Evolutionary conservation across 208 protist species (phyloP).

Genomic region (Naegleria lovaniensis): DNA sequence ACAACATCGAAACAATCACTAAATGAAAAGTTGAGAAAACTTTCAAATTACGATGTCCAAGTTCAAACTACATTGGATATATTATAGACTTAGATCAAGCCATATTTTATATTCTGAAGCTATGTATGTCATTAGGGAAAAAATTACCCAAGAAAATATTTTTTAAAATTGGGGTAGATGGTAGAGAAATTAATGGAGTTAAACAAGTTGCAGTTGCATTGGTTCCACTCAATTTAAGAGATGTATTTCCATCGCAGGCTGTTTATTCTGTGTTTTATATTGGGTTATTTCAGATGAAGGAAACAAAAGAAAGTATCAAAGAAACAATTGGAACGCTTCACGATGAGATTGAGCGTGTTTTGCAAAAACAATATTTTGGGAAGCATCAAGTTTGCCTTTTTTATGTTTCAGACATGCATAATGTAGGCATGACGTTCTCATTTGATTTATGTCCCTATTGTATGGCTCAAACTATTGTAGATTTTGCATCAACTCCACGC

Average conservation of each 20-base stretch:
- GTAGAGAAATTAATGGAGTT: background rate
- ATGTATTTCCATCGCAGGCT: background rate
- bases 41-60: background rate
- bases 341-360: too few species aligned
- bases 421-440: too few species aligned
- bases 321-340: background rate
- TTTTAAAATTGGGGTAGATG: background rate
- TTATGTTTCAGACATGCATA: too few species aligned
- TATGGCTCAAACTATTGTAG: too few species aligned
- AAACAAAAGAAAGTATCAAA: background rate
- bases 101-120: background rate
- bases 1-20: background rate
- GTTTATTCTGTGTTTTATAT: background rate
- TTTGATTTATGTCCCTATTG: too few species aligned
- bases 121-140: background rate
- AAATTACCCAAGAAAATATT: background rate
- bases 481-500: too few species aligned
- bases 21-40: background rate
- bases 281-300: background rate
- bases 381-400: too few species aligned
- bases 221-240: background rate
- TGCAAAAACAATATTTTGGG: too few species aligned
- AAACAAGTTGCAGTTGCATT: background rate
- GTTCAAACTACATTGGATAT: background rate
- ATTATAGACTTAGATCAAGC: background rate